phyloP scores from a whole-genome alignment of 164 flowering plant genomes.

The Tetracentron sinense region DNA sequence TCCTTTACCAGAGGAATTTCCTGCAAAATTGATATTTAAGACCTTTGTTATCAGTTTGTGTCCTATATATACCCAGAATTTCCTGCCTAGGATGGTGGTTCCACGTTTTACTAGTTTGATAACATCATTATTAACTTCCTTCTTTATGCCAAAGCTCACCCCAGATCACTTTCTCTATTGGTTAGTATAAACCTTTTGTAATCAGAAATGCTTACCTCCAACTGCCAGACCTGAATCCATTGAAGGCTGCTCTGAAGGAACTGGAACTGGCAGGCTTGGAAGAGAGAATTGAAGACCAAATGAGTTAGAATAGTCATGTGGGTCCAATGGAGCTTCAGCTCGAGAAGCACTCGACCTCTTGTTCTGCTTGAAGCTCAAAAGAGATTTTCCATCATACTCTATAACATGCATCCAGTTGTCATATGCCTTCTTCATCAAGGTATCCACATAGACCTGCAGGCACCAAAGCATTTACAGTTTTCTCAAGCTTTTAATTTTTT shows the following conservation, averaged over 20 bases:
- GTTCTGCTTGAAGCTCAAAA: slow-evolving; percentile 44
- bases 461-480: background rate
- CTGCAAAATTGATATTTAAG: no score
- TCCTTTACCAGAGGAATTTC: no score
- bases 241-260: slow-evolving; percentile 42
- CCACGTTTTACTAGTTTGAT: no score
- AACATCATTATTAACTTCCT: background rate
- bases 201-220: slow-evolving; percentile 43
- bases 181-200: background rate
- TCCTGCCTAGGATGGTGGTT: no score
- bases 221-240: slow-evolving; percentile 34
- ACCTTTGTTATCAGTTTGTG: no score
- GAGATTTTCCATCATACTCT: slow-evolving; percentile 88
- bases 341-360: slow-evolving; percentile 32
- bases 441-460: slow-evolving; percentile 76
- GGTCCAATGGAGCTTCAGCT: slow-evolving; percentile 26
- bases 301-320: slow-evolving; percentile 37
- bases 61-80: no score
- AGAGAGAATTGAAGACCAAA: slow-evolving; percentile 46
- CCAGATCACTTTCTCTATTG: background rate
- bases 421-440: slow-evolving; percentile 89
- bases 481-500: slow-evolving; percentile 2
- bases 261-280: slow-evolving; percentile 46
- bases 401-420: slow-evolving; percentile 92
- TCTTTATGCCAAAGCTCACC: no score